Evolutionary conservation across 1,139 yeast species (phyloP), one percentile per base, ranked within the genome.

Genomic region (Dujonia santamariae): DNA sequence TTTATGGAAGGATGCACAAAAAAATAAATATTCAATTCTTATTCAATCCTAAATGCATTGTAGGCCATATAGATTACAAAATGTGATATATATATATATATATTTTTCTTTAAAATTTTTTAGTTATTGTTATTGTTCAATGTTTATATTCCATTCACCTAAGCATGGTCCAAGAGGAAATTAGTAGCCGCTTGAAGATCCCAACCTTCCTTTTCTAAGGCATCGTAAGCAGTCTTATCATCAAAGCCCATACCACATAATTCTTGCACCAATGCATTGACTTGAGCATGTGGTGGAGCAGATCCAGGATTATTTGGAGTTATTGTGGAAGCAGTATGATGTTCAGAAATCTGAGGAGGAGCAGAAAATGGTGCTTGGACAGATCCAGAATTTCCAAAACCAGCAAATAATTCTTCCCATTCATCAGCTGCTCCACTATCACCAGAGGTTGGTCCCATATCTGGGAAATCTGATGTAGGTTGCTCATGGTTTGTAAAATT

Each of bases 391-490:
- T 81, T 84, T 20, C 92, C 92, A 54, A 87, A 84, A 0, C 95
- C 96, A 2, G 95, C 94, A 65, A 88, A 88, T 21, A 88, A 71
- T 58, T 87, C 94, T 50, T 88, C 96, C 97, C 97, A 88, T 56
- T 88, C 97, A 50, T 86, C 95, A 17, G 42, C 37, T 7, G 31
- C 31, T 12, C 28, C 32, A 9, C 36, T 8, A 20, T 38, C 42
- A 23, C 41, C 43, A 19, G 39, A 31, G 16, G 40, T 31, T 18
- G 39, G 34, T 7, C 26, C 28, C 26, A 36, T 34, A 9, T 30
- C 29, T 12, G 38, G 36, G 30, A 36, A 34, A 2, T 23, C 16
- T 5, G 38, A 27, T 11, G 21, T 30, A 13, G 25, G 30, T 11
- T 20, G 15, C 12, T 13, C 34, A 7, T 37, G 43, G 33, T 51